These are phyloP conservation scores for Nitzschia palea DNA, from an alignment of 108 stramenopile genomes.

Conservation along the genomic window DNA sequence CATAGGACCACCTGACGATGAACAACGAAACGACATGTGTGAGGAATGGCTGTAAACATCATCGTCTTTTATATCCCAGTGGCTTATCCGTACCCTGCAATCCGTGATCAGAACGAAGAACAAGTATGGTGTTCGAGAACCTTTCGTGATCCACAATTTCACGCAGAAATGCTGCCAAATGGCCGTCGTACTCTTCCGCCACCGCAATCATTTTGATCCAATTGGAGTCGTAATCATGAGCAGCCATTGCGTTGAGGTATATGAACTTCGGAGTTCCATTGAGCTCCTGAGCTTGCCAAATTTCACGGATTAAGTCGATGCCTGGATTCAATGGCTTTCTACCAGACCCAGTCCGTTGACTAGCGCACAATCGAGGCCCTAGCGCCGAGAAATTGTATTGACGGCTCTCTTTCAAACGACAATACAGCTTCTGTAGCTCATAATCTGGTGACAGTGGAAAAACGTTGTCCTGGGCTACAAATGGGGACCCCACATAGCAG, in stretches of 20 bases:
- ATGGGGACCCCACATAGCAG: constrained; percentile 48
- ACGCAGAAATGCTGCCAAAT: constrained; percentile 30
- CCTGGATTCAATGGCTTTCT: not conserved
- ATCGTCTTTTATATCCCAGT: too few relatives aligned
- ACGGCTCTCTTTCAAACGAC: not conserved
- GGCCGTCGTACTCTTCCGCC: constrained; percentile 44
- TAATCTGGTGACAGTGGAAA: not conserved
- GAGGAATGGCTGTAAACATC: too few relatives aligned
- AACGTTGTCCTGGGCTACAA: constrained; percentile 34
- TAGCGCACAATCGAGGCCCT: not conserved
- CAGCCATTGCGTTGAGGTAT: constrained; percentile 54
- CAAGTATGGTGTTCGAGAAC: constrained; percentile 36
- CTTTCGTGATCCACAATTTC: constrained; percentile 20
- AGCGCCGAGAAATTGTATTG: not conserved
- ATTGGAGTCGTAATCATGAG: constrained; percentile 46
- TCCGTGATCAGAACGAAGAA: constrained; percentile 54
- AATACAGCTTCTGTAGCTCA: not conserved
- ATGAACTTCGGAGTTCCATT: constrained; percentile 43
- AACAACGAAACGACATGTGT: not conserved
- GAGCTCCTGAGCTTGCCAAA: not conserved
- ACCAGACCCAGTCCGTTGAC: not conserved
- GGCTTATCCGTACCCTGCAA: constrained; percentile 23
- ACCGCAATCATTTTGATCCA: constrained; percentile 23
- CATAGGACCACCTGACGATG: constrained; percentile 38
- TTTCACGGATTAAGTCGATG: not conserved